Conservation (phyloP, 768 basidiomycete genomes). For the Strobilomyces dryophilus region DNA sequence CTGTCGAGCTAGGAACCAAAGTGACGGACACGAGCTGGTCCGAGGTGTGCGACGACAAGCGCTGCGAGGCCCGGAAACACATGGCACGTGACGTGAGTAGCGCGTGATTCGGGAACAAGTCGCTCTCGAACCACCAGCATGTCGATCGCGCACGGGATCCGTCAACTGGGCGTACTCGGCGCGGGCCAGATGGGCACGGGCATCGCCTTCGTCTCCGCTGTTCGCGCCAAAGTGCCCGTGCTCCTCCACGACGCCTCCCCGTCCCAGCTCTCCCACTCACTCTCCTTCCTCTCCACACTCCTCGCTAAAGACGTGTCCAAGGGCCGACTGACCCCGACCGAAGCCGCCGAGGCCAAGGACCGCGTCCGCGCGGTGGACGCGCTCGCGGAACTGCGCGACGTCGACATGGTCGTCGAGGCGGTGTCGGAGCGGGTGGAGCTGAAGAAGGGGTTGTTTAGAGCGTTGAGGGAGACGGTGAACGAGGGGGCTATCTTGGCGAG, state of each 20-base stretch:
- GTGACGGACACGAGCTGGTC: neutral
- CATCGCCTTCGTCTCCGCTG: conserved; percentile 82
- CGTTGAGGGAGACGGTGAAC: conserved; percentile 62
- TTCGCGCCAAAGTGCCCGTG: conserved; percentile 83
- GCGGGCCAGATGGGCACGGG: conserved; percentile 91
- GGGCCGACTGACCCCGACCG: conserved; percentile 62
- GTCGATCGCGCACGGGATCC: conserved; percentile 66
- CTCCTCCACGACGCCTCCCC: conserved; percentile 78
- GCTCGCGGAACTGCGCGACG: conserved; percentile 63
- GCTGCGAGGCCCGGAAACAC: neutral
- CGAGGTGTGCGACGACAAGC: neutral
- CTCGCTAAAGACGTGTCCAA: conserved; percentile 88
- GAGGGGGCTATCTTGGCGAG: conserved; percentile 80
- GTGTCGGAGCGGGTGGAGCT: conserved; percentile 79
- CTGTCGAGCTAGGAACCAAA: neutral
- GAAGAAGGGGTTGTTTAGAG: conserved; percentile 74
- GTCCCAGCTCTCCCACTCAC: conserved; percentile 68
- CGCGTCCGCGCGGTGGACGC: conserved; percentile 62
- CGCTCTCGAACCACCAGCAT: conserved; percentile 7
- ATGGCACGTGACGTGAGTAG: neutral
- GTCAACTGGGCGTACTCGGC: conserved; percentile 72
- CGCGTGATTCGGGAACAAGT: neutral
- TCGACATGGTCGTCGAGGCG: conserved; percentile 92
- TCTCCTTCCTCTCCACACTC: conserved; percentile 73
- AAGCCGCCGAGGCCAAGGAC: conserved; percentile 70